Evolutionary conservation across 73 alveolate species (phyloP).

Genomic region (Paramecium bursaria): DNA sequence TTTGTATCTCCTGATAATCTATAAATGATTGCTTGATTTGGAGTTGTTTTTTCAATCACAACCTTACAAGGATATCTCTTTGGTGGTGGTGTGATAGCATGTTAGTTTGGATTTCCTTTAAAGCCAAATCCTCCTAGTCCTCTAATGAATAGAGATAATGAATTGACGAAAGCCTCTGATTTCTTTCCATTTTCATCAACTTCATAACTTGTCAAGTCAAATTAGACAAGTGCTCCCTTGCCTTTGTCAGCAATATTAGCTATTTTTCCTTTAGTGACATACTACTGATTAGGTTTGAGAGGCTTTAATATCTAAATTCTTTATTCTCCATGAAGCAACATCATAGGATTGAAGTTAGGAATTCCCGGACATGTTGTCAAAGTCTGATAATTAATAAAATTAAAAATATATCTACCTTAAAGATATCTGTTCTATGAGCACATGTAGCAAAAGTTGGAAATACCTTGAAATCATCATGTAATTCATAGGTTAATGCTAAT

Average conservation of each 20-base stretch:
- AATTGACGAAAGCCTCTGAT: conserved; percentile 18
- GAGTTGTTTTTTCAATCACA: conserved; percentile 69
- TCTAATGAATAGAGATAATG: conserved; percentile 75
- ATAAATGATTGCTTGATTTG: conserved; percentile 83
- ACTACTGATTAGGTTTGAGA: conserved; percentile 69
- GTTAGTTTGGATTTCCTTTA: conserved; percentile 67
- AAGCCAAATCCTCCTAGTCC: conserved; percentile 92
- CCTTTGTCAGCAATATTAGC: conserved; percentile 87
- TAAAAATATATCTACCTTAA: conserved; percentile 50
- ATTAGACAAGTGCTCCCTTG: conserved; percentile 78
- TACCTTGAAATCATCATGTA: conserved; percentile 74
- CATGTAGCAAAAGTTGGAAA: conserved; percentile 83
- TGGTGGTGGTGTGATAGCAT: conserved; percentile 75
- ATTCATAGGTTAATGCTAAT: conserved; percentile 83
- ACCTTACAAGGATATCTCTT: conserved; percentile 81
- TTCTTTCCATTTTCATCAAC: conserved; percentile 54
- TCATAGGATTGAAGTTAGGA: conserved; percentile 93
- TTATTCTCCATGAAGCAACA: conserved; percentile 91
- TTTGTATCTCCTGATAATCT: conserved; percentile 85
- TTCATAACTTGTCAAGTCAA: conserved; percentile 64
- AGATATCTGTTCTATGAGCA: conserved; percentile 71
- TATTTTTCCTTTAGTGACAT: conserved; percentile 67
- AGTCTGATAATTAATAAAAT: conserved; percentile 2
- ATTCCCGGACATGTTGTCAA: conserved; percentile 83
- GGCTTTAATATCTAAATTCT: conserved; percentile 75